Evolutionary conservation across 805 yeast species (phyloP), one percentile per base, ranked within the genome.

Genomic region (Saccharomycopsis sp.): DNA sequence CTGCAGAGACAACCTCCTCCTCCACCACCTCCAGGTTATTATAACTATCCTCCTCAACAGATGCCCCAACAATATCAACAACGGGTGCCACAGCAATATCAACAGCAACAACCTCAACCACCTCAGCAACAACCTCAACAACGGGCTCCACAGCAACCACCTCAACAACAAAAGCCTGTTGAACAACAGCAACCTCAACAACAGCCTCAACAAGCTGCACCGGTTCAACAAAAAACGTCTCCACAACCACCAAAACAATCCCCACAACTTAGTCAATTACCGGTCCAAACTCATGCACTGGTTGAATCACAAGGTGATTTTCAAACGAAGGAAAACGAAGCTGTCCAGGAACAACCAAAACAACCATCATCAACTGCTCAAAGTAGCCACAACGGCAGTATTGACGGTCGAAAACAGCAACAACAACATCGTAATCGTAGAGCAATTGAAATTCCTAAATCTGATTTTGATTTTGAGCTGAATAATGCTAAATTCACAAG

Each of bases 391-490:
- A 29, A n/a, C n/a, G n/a, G n/a, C n/a, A n/a, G n/a, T n/a, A n/a
- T n/a, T n/a, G n/a, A n/a, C n/a, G n/a, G n/a, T n/a, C n/a, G n/a
- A n/a, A n/a, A n/a, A n/a, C n/a, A n/a, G n/a, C n/a, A n/a, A n/a
- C n/a, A n/a, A n/a, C n/a, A n/a, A n/a, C n/a, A n/a, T n/a, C n/a
- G n/a, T n/a, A n/a, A n/a, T n/a, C n/a, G n/a, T n/a, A n/a, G 14
- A n/a, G 13, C 14, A 20, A 21, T 36, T 23, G 68, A 62, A 22
- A 63, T 74, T 36, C 79, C 80, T 38, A 67, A 66, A 7, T 67
- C 70, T 16, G 90, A 79, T 48, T 88, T 81, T 60, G 94, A 88
- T 61, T 88, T 88, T 59, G 83, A 72, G 53, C 60, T 77, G 21
- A 76, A 76, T 53, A 85, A 84, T 59, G 88, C 89, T 4, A 79